Conservation (phyloP, 495 filamentous ascomycete species). For the Lindgomyces ingoldianus region DNA sequence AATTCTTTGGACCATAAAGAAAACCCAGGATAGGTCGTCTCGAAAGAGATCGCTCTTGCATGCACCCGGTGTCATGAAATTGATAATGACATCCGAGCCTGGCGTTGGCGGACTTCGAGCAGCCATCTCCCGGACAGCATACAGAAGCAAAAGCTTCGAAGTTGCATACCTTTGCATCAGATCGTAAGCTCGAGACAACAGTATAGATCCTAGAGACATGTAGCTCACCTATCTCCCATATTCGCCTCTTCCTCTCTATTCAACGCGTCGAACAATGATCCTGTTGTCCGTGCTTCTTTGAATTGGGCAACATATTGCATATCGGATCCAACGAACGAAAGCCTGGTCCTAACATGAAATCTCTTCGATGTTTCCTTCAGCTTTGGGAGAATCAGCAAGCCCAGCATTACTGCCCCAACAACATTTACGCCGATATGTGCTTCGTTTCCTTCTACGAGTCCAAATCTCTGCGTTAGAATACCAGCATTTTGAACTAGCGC, state of each 20-base stretch:
- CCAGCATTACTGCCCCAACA: conserved; percentile 51
- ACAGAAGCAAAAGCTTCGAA: conserved; percentile 2
- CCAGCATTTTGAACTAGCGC: conserved; percentile 52
- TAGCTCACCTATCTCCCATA: conserved; percentile 42
- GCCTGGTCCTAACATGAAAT: conserved; percentile 30
- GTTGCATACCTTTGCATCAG: background rate
- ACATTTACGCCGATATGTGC: conserved; percentile 56
- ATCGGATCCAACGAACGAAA: conserved; percentile 40
- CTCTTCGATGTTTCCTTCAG: conserved; percentile 36
- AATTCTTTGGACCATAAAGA: background rate
- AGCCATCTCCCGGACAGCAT: conserved; percentile 11
- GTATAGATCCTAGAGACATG: too few species aligned
- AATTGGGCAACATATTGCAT: conserved; percentile 38
- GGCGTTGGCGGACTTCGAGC: conserved; percentile 20
- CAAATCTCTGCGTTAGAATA: conserved; percentile 41
- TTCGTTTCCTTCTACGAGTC: conserved; percentile 49
- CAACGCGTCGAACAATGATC: conserved; percentile 34
- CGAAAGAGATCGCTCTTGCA: conserved; percentile 43
- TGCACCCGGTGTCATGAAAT: conserved; percentile 45
- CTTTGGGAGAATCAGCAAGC: conserved; percentile 47
- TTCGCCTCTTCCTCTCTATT: conserved; percentile 32
- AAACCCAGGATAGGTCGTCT: conserved; percentile 16
- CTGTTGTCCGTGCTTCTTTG: conserved; percentile 24
- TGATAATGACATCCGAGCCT: conserved; percentile 41
- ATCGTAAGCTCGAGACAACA: too few species aligned